Conservation (phyloP, 2,329 filamentous ascomycete genomes). For the Trichophyton verrucosum region DNA sequence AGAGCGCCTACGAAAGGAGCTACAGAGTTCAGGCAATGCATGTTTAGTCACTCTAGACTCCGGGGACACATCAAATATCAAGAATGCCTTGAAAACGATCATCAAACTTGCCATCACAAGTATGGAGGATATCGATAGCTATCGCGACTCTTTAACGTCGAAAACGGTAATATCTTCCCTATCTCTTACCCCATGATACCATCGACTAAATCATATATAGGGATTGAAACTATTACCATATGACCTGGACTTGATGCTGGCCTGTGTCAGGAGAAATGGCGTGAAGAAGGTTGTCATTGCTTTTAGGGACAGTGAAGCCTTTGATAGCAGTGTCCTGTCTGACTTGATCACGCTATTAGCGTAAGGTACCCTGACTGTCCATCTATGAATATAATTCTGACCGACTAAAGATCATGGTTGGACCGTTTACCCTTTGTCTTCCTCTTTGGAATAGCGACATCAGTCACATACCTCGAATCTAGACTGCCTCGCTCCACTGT, state of each 20-base stretch:
- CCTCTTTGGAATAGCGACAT: slow-evolving; percentile 51
- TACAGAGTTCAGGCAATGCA: slow-evolving; percentile 22
- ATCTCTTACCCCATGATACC: too few species aligned
- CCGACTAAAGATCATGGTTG: slow-evolving; percentile 40
- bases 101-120: slow-evolving; percentile 32
- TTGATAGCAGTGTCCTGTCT: slow-evolving; percentile 32
- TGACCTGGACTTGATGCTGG: slow-evolving; percentile 34
- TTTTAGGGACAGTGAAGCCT: slow-evolving; percentile 37
- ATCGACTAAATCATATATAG: slow-evolving; percentile 16
- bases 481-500: slow-evolving; percentile 43
- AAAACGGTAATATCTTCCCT: slow-evolving; percentile 22
- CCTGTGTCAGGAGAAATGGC: slow-evolving; percentile 28
- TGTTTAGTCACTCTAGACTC: slow-evolving; percentile 33
- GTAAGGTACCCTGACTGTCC: slow-evolving; percentile 23
- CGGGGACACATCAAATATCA: slow-evolving; percentile 34
- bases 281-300: slow-evolving; percentile 31
- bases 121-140: slow-evolving; percentile 27
- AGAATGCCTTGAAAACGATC: slow-evolving; percentile 35
- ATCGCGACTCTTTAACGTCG: slow-evolving; percentile 28
- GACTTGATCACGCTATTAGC: slow-evolving; percentile 36
- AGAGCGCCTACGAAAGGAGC: slow-evolving; percentile 25
- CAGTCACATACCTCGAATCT: slow-evolving; percentile 48
- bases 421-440: slow-evolving; percentile 50
- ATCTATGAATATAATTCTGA: slow-evolving; percentile 15
- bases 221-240: slow-evolving; percentile 33